Conservation (phyloP, 768 basidiomycete species). For the Amanita fuliginea region DNA sequence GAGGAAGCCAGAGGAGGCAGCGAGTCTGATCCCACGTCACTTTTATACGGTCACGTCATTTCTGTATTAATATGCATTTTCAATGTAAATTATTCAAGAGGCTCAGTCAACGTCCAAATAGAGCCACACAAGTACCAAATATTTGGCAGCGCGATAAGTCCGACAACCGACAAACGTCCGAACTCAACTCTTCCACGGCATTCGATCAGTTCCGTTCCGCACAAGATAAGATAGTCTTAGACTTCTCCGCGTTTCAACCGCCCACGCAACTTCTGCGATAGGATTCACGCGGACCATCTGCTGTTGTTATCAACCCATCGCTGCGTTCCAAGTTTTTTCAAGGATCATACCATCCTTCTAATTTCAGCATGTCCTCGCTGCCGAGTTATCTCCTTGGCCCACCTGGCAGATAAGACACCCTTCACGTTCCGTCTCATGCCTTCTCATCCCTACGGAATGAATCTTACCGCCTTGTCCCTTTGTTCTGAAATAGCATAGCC, state of each 20-base stretch:
- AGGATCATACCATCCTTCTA: not conserved
- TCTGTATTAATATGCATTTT: too few relatives aligned
- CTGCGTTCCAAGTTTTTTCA: not conserved
- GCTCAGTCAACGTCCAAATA: too few relatives aligned
- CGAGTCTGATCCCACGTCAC: too few relatives aligned
- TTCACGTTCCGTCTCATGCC: not conserved
- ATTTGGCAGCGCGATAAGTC: too few relatives aligned
- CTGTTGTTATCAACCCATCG: not conserved
- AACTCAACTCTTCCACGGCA: not conserved
- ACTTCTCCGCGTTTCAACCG: not conserved
- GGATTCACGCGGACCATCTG: too few relatives aligned
- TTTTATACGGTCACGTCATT: too few relatives aligned
- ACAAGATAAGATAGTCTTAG: not conserved
- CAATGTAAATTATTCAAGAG: too few relatives aligned
- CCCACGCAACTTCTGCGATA: not conserved
- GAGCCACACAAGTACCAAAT: too few relatives aligned
- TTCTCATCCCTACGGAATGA: not conserved
- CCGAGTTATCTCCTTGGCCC: not conserved
- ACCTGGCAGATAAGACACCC: not conserved
- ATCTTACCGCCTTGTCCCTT: not conserved
- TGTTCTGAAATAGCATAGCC: not conserved
- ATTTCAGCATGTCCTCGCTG: not conserved
- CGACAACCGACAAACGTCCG: too few relatives aligned
- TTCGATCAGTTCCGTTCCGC: not conserved
- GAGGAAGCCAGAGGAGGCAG: not conserved